phyloP scores from a whole-genome alignment of 2,329 filamentous ascomycete species.

The Pezicula rhizophila region DNA sequence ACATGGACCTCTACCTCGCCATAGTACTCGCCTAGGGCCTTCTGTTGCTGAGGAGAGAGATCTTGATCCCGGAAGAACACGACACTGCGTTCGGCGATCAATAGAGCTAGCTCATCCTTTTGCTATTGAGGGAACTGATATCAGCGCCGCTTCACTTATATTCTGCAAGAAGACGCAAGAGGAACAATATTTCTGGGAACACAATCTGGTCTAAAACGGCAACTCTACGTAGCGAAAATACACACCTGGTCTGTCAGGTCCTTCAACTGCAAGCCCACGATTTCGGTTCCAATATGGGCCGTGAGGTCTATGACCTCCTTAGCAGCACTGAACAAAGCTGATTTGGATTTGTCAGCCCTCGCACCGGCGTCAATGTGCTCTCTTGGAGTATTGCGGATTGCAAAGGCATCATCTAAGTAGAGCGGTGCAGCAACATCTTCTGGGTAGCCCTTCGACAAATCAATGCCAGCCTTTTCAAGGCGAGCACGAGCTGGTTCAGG shows the following conservation, averaged over 20 bases:
- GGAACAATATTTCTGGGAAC: too few species aligned
- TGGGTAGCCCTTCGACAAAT: slow-evolving; percentile 65
- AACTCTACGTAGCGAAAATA: too few species aligned
- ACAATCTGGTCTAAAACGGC: too few species aligned
- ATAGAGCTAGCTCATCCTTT: slow-evolving; percentile 35
- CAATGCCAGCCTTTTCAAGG: slow-evolving; percentile 62
- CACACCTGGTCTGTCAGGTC: slow-evolving; percentile 26
- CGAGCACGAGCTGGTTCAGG: slow-evolving; percentile 51
- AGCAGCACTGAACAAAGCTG: slow-evolving; percentile 51
- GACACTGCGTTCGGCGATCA: slow-evolving; percentile 35
- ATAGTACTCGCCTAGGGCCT: slow-evolving; percentile 55
- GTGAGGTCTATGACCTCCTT: slow-evolving; percentile 52
- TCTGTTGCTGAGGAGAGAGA: slow-evolving; percentile 55
- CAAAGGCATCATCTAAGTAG: slow-evolving; percentile 64
- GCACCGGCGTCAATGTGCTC: slow-evolving; percentile 54
- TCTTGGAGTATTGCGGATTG: slow-evolving; percentile 53
- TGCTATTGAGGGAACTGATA: slow-evolving; percentile 28
- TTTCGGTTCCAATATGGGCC: slow-evolving; percentile 34
- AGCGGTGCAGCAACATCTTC: slow-evolving; percentile 62
- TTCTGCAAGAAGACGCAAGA: too few species aligned
- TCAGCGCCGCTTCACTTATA: too few species aligned
- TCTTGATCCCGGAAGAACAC: slow-evolving; percentile 34
- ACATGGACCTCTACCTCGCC: slow-evolving; percentile 65
- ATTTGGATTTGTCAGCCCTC: slow-evolving; percentile 60
- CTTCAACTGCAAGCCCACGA: slow-evolving; percentile 34